Conservation (phyloP, 2,329 filamentous ascomycete species). For the Talaromyces rugulosus region DNA sequence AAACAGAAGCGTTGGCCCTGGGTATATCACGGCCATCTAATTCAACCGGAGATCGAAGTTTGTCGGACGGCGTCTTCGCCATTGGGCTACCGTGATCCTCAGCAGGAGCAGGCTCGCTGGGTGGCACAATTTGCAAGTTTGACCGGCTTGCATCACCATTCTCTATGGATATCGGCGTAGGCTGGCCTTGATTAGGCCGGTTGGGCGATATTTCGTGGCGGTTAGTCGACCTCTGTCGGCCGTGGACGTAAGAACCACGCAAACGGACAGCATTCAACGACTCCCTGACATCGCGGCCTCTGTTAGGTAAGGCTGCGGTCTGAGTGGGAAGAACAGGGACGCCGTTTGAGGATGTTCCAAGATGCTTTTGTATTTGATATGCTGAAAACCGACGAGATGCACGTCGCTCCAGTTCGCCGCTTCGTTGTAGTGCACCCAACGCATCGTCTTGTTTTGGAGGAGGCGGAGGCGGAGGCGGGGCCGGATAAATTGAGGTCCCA, state of each 20-base stretch:
- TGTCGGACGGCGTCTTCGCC: conserved; percentile 63
- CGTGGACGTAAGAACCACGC: conserved; percentile 53
- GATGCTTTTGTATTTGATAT: conserved; percentile 93
- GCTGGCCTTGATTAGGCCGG: conserved; percentile 41
- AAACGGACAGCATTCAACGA: conserved; percentile 70
- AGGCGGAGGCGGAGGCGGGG: conserved; percentile 73
- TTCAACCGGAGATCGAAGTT: conserved; percentile 43
- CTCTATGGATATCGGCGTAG: conserved; percentile 57
- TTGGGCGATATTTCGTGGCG: conserved; percentile 59
- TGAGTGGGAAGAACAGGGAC: conserved; percentile 73
- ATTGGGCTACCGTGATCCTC: conserved; percentile 39
- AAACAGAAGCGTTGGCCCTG: conserved; percentile 53
- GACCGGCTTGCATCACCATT: conserved; percentile 46
- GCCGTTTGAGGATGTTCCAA: conserved; percentile 74
- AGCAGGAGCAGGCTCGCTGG: conserved; percentile 17
- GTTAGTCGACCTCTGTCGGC: conserved; percentile 49
- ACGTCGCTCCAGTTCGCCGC: conserved; percentile 85
- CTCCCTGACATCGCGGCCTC: conserved; percentile 70
- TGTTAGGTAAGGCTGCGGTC: conserved; percentile 61
- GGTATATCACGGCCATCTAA: conserved; percentile 35
- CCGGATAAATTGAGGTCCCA: conserved; percentile 48
- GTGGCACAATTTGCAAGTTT: conserved; percentile 30
- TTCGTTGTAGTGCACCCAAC: conserved; percentile 81
- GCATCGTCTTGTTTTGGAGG: conserved; percentile 84
- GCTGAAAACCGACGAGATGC: conserved; percentile 91